A percentile compares a stretch with the other conserved stretches of the same genome.
These are phyloP conservation scores for Solanum megistacrolobum DNA, from an alignment of 257 asterid genomes.

Conservation along the genomic window DNA sequence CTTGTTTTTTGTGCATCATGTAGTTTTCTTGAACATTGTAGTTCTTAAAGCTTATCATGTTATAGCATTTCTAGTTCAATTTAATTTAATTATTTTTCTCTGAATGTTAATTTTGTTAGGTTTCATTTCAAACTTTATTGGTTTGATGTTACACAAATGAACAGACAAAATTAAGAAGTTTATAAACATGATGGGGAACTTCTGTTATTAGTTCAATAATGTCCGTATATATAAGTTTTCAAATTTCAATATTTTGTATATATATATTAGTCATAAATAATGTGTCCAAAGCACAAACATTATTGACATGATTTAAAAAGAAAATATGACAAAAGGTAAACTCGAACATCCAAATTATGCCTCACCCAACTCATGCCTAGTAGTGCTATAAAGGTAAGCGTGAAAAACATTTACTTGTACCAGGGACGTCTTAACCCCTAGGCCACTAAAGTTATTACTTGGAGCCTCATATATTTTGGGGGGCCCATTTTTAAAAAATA, in stretches of 20 bases:
- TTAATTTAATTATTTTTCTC: background rate
- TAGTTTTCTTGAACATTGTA: background rate
- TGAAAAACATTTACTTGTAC: background rate
- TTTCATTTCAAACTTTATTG: background rate
- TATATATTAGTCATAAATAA: background rate
- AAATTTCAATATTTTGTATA: background rate
- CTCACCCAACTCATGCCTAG: background rate
- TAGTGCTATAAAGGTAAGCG: background rate
- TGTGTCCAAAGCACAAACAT: background rate
- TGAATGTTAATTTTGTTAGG: background rate
- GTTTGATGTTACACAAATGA: background rate
- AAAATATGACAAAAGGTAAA: background rate
- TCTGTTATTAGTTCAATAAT: background rate
- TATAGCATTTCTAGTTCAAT: background rate
- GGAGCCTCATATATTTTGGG: no score
- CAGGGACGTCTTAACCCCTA: no score
- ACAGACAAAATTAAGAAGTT: background rate
- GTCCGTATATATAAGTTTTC: background rate
- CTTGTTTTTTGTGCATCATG: background rate
- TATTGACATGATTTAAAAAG: background rate
- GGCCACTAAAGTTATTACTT: no score
- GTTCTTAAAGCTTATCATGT: background rate
- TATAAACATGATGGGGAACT: background rate
- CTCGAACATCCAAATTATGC: background rate
- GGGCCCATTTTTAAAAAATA: no score